Conservation (phyloP, 345 rosid species). For the Isatis tinctoria region DNA sequence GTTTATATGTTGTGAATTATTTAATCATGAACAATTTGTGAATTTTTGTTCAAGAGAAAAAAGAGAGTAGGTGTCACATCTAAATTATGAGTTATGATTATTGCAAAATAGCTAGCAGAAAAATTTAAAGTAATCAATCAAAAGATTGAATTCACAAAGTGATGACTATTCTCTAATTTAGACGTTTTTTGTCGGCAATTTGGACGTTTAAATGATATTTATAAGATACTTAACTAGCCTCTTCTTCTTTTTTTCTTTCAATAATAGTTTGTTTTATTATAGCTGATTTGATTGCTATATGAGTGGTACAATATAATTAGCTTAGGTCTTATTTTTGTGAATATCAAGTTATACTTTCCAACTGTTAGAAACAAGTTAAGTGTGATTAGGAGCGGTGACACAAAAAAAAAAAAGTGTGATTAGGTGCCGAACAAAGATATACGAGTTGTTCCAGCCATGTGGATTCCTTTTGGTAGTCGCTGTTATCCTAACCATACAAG, state of each 20-base stretch:
- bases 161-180: constrained; percentile 9
- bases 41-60: background rate
- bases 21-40: background rate
- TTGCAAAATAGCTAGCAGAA: background rate
- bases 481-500: background rate
- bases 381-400: background rate
- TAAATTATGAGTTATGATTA: constrained; percentile 17
- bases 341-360: background rate
- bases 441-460: background rate
- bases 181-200: constrained; percentile 32
- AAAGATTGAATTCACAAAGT: background rate
- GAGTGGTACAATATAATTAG: background rate
- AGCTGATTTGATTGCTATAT: background rate
- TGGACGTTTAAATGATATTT: background rate
- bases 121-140: background rate
- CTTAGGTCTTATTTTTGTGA: background rate
- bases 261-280: background rate
- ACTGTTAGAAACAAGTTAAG: background rate
- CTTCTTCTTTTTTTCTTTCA: background rate
- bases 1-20: constrained; percentile 9
- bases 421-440: background rate
- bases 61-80: constrained; percentile 24
- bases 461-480: background rate
- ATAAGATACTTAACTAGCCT: background rate
- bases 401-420: no score